Percentiles rank a stretch among this genome's conserved stretches.
Conservation (phyloP, 192 early-diverging fungal genomes). For the Podila epicladia region DNA sequence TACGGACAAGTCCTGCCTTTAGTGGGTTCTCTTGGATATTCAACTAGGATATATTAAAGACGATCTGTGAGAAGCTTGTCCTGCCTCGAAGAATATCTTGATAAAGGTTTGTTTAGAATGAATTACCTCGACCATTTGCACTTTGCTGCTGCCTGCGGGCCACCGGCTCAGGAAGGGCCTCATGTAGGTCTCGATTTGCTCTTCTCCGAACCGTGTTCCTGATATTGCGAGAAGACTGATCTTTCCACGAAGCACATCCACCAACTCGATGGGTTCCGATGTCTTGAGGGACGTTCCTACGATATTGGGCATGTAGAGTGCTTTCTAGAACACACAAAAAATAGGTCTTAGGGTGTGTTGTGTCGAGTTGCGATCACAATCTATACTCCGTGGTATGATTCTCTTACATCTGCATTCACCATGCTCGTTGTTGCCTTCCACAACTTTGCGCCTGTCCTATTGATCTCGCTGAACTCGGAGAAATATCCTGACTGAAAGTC, state of each 20-base stretch:
- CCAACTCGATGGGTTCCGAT: constrained; percentile 48
- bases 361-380: too few species aligned
- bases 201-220: constrained; percentile 61
- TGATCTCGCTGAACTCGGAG: constrained; percentile 48
- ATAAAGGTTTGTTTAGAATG: too few species aligned
- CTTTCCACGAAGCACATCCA: constrained; percentile 53
- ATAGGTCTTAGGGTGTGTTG: neutral
- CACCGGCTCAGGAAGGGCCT: constrained; percentile 55
- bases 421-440: constrained; percentile 55
- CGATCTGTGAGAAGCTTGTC: too few species aligned
- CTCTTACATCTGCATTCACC: constrained; percentile 54
- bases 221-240: constrained; percentile 60
- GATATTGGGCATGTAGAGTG: constrained; percentile 64
- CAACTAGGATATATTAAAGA: constrained; percentile 10
- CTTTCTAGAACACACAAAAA: constrained; percentile 45
- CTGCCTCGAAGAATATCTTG: too few species aligned
- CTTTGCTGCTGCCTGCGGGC: constrained; percentile 16
- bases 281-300: constrained; percentile 54
- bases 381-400: too few species aligned
- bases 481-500: constrained; percentile 38
- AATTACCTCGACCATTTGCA: constrained; percentile 59
- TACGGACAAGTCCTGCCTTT: constrained; percentile 56
- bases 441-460: constrained; percentile 58
- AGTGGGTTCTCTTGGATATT: constrained; percentile 66
- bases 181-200: constrained; percentile 58